A percentile compares a stretch with the other conserved stretches of the same genome.
phyloP scores from a whole-genome alignment of 2,329 filamentous ascomycete genomes.

The Gnomoniopsis sp. region DNA sequence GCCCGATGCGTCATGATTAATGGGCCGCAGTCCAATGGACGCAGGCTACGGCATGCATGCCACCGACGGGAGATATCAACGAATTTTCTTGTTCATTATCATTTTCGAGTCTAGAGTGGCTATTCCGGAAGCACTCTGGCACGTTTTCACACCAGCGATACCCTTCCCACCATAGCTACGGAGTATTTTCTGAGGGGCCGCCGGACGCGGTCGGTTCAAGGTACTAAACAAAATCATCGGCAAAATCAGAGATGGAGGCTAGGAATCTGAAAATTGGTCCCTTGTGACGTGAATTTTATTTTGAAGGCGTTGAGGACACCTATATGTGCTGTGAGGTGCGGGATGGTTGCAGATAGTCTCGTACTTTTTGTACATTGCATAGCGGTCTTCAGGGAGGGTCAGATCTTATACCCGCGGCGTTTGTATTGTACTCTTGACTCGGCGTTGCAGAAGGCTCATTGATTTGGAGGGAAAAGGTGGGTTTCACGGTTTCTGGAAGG shows the following conservation, averaged over 20 bases:
- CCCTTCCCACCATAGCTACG: constrained; percentile 5
- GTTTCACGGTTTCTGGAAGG: too few relatives aligned
- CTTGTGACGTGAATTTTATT: background rate
- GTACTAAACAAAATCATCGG: background rate
- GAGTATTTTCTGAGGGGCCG: background rate
- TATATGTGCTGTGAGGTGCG: background rate
- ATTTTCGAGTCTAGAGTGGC: background rate
- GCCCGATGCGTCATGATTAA: background rate
- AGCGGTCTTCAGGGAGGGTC: background rate
- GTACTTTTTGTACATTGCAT: constrained; percentile 5
- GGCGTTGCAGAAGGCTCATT: constrained; percentile 7
- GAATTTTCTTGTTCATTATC: background rate
- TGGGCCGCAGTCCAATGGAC: background rate
- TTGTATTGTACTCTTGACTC: background rate
- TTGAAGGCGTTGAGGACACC: background rate
- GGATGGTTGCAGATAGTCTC: background rate
- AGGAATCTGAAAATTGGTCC: background rate
- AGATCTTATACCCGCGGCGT: constrained; percentile 14
- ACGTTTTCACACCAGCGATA: constrained; percentile 11
- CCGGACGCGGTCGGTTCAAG: background rate
- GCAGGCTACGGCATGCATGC: constrained; percentile 1
- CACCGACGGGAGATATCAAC: background rate
- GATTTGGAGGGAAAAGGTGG: background rate
- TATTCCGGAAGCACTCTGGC: background rate
- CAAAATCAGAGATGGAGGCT: background rate